These are phyloP conservation scores for Rhodamnia rubescens DNA, from an alignment of 345 rosid species.

Conservation along the genomic window DNA sequence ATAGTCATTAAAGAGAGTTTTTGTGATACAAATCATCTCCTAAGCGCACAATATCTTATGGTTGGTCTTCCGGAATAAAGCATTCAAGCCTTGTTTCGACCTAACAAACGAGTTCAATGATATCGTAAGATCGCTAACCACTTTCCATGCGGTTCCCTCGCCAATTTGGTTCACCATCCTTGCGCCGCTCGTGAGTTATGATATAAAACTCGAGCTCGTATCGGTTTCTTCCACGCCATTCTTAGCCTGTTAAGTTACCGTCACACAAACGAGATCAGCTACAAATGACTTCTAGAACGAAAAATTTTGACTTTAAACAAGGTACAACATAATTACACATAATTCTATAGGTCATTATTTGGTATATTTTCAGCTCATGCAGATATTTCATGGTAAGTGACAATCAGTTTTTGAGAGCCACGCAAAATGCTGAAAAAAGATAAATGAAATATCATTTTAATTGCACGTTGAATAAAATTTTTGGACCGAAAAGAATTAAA, in stretches of 20 bases:
- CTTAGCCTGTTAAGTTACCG: background rate
- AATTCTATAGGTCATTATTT: background rate
- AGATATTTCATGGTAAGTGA: background rate
- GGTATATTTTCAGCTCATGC: background rate
- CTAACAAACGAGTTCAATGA: background rate
- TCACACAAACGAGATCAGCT: background rate
- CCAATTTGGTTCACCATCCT: background rate
- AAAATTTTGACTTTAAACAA: background rate
- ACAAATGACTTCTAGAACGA: background rate
- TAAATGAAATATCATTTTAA: background rate
- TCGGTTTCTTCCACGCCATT: background rate
- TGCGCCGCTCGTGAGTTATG: background rate
- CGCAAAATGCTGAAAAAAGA: background rate
- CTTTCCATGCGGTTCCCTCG: background rate
- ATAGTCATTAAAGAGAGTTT: too few relatives aligned
- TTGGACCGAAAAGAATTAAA: background rate
- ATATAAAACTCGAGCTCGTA: background rate
- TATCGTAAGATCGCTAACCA: background rate
- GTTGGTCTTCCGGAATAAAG: background rate
- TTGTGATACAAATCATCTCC: background rate
- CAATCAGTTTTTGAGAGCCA: background rate
- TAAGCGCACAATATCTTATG: background rate
- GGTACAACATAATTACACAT: background rate
- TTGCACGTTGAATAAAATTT: background rate
- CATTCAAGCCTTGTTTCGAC: background rate